Conservation (phyloP, 2,329 filamentous ascomycete genomes). For the Sporothrix brasiliensis region DNA sequence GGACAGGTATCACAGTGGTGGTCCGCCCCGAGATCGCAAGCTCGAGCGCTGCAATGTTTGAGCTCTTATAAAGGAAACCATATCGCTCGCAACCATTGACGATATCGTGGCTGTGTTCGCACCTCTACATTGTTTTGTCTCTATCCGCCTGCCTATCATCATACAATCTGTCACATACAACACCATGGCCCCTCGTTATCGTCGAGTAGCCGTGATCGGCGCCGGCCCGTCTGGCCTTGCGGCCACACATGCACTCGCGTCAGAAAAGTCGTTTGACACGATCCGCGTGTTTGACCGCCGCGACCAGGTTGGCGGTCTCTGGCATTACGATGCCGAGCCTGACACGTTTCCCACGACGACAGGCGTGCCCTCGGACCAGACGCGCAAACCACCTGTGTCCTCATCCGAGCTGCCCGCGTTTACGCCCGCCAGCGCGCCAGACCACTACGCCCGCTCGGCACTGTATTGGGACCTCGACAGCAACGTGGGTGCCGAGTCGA, state of each 20-base stretch:
- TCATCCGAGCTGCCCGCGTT: slow-evolving; percentile 1
- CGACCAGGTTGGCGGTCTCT: slow-evolving; percentile 23
- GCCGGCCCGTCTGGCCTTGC: slow-evolving; percentile 27
- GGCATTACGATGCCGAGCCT: slow-evolving; percentile 24
- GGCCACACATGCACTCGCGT: slow-evolving; percentile 8
- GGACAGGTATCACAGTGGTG: background rate
- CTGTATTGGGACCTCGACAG: slow-evolving; percentile 29
- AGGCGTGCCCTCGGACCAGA: background rate
- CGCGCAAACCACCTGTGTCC: background rate
- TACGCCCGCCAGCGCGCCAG: background rate
- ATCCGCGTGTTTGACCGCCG: slow-evolving; percentile 32
- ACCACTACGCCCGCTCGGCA: slow-evolving; percentile 22
- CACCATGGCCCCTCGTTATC: slow-evolving; percentile 18
- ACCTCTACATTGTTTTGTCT: background rate
- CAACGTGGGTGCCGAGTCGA: slow-evolving; percentile 25
- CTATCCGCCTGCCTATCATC: too few species aligned
- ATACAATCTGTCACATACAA: background rate
- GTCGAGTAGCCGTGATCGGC: slow-evolving; percentile 31
- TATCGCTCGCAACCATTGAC: background rate
- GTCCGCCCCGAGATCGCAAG: slow-evolving; percentile 12
- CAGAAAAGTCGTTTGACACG: slow-evolving; percentile 23
- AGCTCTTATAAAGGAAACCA: slow-evolving; percentile 11
- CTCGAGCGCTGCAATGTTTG: background rate
- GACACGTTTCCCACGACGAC: slow-evolving; percentile 15
- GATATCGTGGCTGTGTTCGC: background rate